A percentile compares a stretch with the other conserved stretches of the same genome.
phyloP scores from a whole-genome alignment of 1,284 basidiomycete species.

The Fomitopsis betulina region DNA sequence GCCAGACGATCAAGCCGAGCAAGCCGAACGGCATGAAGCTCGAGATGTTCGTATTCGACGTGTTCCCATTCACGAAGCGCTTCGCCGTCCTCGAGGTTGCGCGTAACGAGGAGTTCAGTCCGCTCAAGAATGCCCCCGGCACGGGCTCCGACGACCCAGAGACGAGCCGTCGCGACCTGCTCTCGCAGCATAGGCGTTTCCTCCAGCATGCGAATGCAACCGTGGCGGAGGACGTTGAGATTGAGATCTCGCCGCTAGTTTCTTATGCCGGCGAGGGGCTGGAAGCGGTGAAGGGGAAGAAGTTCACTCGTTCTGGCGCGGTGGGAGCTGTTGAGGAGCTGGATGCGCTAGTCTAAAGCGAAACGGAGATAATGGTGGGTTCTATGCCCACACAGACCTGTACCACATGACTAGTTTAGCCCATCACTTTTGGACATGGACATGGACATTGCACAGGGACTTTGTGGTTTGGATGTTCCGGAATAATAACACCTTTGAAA shows the following conservation, averaged over 20 bases:
- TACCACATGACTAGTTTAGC: slow-evolving; percentile 3
- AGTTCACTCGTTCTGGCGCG: slow-evolving; percentile 59
- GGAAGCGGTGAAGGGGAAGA: slow-evolving; percentile 75
- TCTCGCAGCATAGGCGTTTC: slow-evolving; percentile 89
- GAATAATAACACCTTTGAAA: neutral
- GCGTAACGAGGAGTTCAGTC: slow-evolving; percentile 90
- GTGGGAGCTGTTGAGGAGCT: slow-evolving; percentile 46
- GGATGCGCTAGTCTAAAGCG: slow-evolving; percentile 36
- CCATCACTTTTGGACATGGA: neutral
- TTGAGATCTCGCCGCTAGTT: slow-evolving; percentile 88
- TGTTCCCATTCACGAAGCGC: slow-evolving; percentile 87
- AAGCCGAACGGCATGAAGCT: slow-evolving; percentile 99
- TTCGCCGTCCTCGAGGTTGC: slow-evolving; percentile 91
- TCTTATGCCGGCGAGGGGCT: slow-evolving; percentile 93
- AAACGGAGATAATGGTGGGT: neutral
- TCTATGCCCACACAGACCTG: neutral
- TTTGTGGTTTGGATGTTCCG: neutral
- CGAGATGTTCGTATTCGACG: slow-evolving; percentile 98
- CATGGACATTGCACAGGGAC: neutral
- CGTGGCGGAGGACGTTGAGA: slow-evolving; percentile 68
- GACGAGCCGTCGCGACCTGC: slow-evolving; percentile 86
- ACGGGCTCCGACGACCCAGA: slow-evolving; percentile 92
- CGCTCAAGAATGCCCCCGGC: slow-evolving; percentile 95
- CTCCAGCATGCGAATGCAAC: slow-evolving; percentile 76
- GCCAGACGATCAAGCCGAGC: slow-evolving; percentile 68